A percentile compares a stretch with the other conserved stretches of the same genome.
Conservation (phyloP, 2,329 filamentous ascomycete species). For the Phoma sp. region DNA sequence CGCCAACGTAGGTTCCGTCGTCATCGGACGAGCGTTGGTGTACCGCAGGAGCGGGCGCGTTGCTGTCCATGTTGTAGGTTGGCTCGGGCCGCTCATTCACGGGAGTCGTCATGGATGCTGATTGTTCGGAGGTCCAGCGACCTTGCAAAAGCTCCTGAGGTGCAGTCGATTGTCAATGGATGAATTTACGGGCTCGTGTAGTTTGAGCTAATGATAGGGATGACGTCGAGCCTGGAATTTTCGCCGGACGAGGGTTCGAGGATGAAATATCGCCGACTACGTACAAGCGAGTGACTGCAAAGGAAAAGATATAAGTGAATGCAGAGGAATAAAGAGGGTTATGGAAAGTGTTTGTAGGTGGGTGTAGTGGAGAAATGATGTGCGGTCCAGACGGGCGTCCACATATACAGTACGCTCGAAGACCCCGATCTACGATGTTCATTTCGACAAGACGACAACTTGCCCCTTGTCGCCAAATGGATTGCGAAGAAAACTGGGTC, state of each 20-base stretch:
- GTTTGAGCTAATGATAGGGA: constrained; percentile 3
- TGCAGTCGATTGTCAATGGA: neutral
- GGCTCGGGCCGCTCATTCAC: constrained; percentile 45
- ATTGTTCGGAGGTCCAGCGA: constrained; percentile 12
- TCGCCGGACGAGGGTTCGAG: constrained; percentile 3
- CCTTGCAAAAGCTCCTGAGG: neutral
- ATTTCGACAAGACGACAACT: constrained; percentile 13
- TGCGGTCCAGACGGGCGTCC: constrained; percentile 11
- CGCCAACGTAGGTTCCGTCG: constrained; percentile 47
- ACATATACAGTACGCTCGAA: constrained; percentile 5
- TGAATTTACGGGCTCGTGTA: neutral
- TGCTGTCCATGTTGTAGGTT: constrained; percentile 44
- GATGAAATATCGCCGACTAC: neutral
- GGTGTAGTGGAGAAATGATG: constrained; percentile 15
- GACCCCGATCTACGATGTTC: constrained; percentile 4
- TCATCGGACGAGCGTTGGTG: constrained; percentile 48
- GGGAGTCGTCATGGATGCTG: constrained; percentile 44
- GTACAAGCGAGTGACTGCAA: constrained; percentile 4
- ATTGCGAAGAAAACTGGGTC: constrained; percentile 23
- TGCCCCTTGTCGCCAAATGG: constrained; percentile 9
- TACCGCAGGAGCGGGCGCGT: constrained; percentile 17
- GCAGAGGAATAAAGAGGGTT: neutral
- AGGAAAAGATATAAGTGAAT: neutral
- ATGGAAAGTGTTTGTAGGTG: neutral
- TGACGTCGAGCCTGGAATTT: constrained; percentile 8